Conservation (phyloP, 805 yeast species). For the Metschnikowia lochheadii region DNA sequence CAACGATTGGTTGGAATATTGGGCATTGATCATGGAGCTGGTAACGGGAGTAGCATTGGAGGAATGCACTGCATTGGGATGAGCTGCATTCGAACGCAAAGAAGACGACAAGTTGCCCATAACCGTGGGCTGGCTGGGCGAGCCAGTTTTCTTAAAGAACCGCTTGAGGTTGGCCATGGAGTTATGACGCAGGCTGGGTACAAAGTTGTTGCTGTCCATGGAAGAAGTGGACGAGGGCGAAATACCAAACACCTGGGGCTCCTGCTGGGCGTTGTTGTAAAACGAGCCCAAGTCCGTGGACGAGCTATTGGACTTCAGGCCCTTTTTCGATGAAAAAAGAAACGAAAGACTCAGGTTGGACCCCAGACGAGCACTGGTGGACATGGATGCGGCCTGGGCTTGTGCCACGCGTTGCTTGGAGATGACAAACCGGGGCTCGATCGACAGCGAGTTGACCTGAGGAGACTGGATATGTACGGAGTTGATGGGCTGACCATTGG, state of each 20-base stretch:
- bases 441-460: constrained; percentile 49
- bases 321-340: constrained; percentile 42
- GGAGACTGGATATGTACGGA: constrained; percentile 73
- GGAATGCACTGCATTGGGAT: constrained; percentile 7
- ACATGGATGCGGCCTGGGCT: constrained; percentile 34
- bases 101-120: constrained; percentile 23
- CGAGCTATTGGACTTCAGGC: constrained; percentile 29
- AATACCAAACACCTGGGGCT: constrained; percentile 16
- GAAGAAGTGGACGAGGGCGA: constrained; percentile 37
- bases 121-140: constrained; percentile 18
- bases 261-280: constrained; percentile 30
- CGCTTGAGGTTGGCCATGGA: constrained; percentile 77
- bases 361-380: constrained; percentile 31
- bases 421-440: constrained; percentile 84
- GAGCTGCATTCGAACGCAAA: constrained; percentile 16
- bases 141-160: constrained; percentile 53
- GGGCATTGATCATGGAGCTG: constrained; percentile 23
- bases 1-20: constrained; percentile 31
- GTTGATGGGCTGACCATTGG: constrained; percentile 54
- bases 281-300: constrained; percentile 41
- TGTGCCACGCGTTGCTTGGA: constrained; percentile 70
- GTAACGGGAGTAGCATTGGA: constrained; percentile 16
- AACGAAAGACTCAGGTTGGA: constrained; percentile 48
- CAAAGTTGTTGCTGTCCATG: constrained; percentile 27
- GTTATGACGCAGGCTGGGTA: constrained; percentile 50